phyloP scores from a whole-genome alignment of 139 green algal genomes.

The Chlamydomonas urium region DNA sequence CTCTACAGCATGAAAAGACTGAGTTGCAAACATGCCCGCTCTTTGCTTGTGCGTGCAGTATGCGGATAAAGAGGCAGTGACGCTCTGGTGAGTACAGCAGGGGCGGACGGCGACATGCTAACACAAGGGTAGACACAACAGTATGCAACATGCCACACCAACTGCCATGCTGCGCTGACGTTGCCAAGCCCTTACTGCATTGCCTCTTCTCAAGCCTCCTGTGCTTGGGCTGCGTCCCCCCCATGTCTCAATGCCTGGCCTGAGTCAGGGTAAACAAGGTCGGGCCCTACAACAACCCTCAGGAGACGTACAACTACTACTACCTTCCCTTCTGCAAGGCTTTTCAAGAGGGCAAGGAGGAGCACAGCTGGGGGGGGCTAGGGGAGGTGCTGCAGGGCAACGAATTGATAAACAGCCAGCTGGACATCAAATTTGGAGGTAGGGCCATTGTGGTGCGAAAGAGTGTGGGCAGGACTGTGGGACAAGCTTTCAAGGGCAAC shows the following conservation, averaged over 20 bases:
- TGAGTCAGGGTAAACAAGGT: conserved; percentile 98
- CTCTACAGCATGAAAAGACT: too few species aligned
- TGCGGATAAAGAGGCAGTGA: conserved; percentile 27
- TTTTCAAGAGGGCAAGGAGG: conserved; percentile 31
- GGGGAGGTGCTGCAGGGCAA: conserved; percentile 95
- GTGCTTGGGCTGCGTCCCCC: background rate
- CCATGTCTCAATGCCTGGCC: background rate
- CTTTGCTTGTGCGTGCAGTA: conserved; percentile 36
- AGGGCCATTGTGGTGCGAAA: too few species aligned
- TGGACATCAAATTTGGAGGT: conserved; percentile 85
- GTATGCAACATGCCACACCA: background rate
- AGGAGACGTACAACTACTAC: conserved; percentile 99
- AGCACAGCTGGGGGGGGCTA: conserved; percentile 90
- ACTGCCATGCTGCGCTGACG: too few species aligned
- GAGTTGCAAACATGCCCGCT: too few species aligned
- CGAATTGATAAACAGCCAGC: conserved; percentile 88
- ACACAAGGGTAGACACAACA: background rate
- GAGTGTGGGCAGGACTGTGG: too few species aligned
- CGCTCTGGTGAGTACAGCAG: conserved; percentile 25
- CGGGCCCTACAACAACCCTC: conserved; percentile 92
- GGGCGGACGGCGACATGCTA: background rate
- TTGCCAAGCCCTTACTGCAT: too few species aligned
- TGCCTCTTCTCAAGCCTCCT: too few species aligned
- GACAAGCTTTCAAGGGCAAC: too few species aligned
- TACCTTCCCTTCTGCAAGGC: conserved; percentile 89